These are phyloP conservation scores for Puccinia novopanici DNA, from an alignment of 1,284 basidiomycete species.

Conservation along the genomic window DNA sequence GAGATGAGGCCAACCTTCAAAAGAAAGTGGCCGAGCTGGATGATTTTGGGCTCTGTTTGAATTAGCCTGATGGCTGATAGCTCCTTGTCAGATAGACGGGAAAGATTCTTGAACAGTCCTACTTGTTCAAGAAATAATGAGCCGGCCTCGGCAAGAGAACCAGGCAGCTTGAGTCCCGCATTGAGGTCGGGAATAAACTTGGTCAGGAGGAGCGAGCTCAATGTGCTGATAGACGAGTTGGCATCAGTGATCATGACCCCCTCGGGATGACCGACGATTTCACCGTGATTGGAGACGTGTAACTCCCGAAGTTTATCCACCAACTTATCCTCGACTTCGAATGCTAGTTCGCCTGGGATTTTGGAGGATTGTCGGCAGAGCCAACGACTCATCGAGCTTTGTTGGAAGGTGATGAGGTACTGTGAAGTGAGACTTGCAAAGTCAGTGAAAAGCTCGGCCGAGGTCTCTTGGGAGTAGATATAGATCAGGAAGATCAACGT, in stretches of 20 bases:
- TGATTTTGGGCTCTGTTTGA: conserved; percentile 54
- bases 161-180: neutral
- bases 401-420: conserved; percentile 58
- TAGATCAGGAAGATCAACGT: conserved; percentile 59
- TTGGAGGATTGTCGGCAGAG: conserved; percentile 55
- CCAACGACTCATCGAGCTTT: conserved; percentile 59
- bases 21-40: conserved; percentile 71
- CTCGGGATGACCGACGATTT: conserved; percentile 4
- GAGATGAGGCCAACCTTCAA: conserved; percentile 69
- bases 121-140: conserved; percentile 21
- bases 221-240: conserved; percentile 10
- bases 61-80: conserved; percentile 33
- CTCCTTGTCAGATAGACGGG: neutral
- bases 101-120: conserved; percentile 27
- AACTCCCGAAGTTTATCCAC: conserved; percentile 36
- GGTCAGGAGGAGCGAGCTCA: conserved; percentile 39
- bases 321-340: conserved; percentile 45
- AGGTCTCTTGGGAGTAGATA: conserved; percentile 53
- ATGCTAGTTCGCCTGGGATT: conserved; percentile 39
- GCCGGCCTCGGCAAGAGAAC: conserved; percentile 12
- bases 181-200: conserved; percentile 38
- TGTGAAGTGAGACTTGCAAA: conserved; percentile 37
- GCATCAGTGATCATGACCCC: conserved; percentile 33
- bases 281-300: conserved; percentile 6
- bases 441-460: neutral